Evolutionary conservation across 2,329 filamentous ascomycete genomes (phyloP).

Genomic region (Hymenoscyphus repandus): DNA sequence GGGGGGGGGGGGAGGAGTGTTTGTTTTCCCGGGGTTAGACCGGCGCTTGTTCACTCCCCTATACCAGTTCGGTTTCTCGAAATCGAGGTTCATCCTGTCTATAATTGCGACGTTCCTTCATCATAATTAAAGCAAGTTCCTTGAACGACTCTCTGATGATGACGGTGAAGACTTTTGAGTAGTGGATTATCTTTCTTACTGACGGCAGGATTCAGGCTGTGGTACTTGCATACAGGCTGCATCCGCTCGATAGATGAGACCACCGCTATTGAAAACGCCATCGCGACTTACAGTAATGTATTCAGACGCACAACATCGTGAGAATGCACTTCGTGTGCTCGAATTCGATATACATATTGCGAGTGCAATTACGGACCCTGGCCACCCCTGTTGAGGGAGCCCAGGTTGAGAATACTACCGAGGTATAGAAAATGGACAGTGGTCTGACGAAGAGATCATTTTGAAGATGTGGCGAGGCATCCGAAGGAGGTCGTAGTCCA

Average conservation of each 20-base stretch:
- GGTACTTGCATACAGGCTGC: slow-evolving; percentile 7
- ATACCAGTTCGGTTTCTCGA: too few relatives aligned
- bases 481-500: too few relatives aligned
- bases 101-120: neutral
- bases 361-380: neutral
- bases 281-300: neutral
- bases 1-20: too few relatives aligned
- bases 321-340: slow-evolving; percentile 10
- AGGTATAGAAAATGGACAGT: neutral
- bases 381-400: neutral
- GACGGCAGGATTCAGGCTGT: slow-evolving; percentile 5
- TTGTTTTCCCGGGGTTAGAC: too few relatives aligned
- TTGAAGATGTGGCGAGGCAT: too few relatives aligned
- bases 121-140: neutral
- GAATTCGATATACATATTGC: slow-evolving; percentile 2
- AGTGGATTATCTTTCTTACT: slow-evolving; percentile 8
- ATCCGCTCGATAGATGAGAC: neutral
- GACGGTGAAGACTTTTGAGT: neutral
- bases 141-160: neutral
- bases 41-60: too few relatives aligned
- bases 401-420: neutral
- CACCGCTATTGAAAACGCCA: slow-evolving; percentile 6
- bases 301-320: slow-evolving; percentile 1
- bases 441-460: too few relatives aligned
- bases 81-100: too few relatives aligned